These are phyloP conservation scores for Aspergillus sp. DNA, from an alignment of 2,329 filamentous ascomycete species.

Conservation along the genomic window DNA sequence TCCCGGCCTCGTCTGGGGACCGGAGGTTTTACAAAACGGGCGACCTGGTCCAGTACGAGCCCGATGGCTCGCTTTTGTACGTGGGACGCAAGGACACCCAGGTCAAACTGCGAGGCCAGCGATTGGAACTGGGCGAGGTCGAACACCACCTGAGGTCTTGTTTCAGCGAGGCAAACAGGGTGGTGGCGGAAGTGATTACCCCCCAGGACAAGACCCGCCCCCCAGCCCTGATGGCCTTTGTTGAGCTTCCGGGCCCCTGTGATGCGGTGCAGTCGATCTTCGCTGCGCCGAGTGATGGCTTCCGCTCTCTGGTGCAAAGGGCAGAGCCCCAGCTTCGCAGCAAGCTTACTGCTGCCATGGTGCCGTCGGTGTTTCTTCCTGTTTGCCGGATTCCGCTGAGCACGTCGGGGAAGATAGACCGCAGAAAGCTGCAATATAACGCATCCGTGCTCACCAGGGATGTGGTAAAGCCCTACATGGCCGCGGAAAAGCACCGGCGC, in stretches of 20 bases:
- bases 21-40: slow-evolving; percentile 1
- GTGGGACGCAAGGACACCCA: no score
- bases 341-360: background rate
- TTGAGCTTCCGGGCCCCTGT: background rate
- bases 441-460: background rate
- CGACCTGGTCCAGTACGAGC: background rate
- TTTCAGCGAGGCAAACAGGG: background rate
- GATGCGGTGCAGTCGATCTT: background rate
- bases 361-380: background rate
- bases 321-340: background rate
- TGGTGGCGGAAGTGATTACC: background rate
- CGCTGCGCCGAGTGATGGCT: background rate
- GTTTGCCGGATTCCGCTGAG: background rate
- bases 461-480: background rate
- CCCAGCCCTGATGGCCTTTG: background rate
- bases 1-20: background rate
- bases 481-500: background rate
- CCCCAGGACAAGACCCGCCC: background rate
- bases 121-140: background rate
- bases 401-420: slow-evolving; percentile 3
- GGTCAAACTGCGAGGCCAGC: background rate
- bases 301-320: background rate
- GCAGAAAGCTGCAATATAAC: background rate
- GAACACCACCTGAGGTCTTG: background rate
- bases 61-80: background rate